phyloP scores from a whole-genome alignment of 139 green algal species.

The Dunaliella primolecta region DNA sequence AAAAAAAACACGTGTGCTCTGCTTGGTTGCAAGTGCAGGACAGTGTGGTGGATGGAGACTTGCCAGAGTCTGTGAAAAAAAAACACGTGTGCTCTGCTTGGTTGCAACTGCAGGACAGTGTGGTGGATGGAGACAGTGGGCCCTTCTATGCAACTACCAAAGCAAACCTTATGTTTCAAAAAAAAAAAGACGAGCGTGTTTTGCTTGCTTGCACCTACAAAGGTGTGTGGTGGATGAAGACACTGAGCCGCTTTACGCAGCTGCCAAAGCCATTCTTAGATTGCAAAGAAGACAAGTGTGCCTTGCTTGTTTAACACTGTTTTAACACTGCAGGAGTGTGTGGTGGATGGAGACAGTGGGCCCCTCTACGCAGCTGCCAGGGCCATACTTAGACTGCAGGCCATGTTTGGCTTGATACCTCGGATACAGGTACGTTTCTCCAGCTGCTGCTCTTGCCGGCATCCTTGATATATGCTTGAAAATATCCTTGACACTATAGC shows the following conservation, averaged over 20 bases:
- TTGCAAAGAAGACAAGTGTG: not conserved
- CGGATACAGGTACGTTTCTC: slow-evolving; percentile 46
- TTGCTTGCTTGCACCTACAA: not conserved
- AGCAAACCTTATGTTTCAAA: not conserved
- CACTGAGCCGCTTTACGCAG: slow-evolving; percentile 62
- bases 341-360: slow-evolving; percentile 69
- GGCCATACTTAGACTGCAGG: slow-evolving; percentile 76
- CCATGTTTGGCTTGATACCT: slow-evolving; percentile 61
- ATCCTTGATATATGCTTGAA: not conserved
- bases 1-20: too few species aligned
- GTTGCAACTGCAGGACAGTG: slow-evolving; percentile 22
- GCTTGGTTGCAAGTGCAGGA: too few species aligned
- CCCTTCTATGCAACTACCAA: slow-evolving; percentile 69
- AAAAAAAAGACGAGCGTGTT: slow-evolving; percentile 18
- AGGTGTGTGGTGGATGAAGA: slow-evolving; percentile 71
- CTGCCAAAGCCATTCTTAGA: slow-evolving; percentile 41
- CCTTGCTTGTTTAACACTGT: not conserved
- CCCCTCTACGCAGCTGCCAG: slow-evolving; percentile 66
- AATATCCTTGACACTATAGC: not conserved
- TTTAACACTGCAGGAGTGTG: slow-evolving; percentile 24
- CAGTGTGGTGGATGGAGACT: too few species aligned
- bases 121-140: slow-evolving; percentile 64
- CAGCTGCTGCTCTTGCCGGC: not conserved
- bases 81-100: too few species aligned
- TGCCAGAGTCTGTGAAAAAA: too few species aligned